Evolutionary conservation across 2,329 filamentous ascomycete species (phyloP).

Genomic region (Penicillium occitanis): DNA sequence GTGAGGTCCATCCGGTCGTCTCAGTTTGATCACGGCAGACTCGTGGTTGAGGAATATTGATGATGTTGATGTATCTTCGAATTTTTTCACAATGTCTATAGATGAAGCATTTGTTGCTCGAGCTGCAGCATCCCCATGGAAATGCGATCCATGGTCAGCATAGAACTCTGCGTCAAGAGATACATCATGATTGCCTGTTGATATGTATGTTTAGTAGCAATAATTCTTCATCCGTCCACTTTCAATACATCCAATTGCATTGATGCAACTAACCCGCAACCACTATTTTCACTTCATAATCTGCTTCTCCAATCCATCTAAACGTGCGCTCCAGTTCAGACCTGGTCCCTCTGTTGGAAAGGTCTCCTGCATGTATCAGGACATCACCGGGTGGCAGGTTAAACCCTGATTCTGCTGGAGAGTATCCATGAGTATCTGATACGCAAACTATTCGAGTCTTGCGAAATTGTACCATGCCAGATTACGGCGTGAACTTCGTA

Average conservation of each 20-base stretch:
- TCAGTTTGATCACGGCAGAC: slow-evolving; percentile 46
- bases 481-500: background rate
- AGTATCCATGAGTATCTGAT: slow-evolving; percentile 59
- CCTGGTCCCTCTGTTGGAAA: slow-evolving; percentile 57
- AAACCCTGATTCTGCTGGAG: slow-evolving; percentile 49
- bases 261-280: slow-evolving; percentile 48
- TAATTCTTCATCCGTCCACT: background rate
- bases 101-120: slow-evolving; percentile 38
- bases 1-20: slow-evolving; percentile 45
- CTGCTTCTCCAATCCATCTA: slow-evolving; percentile 54
- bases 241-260: background rate
- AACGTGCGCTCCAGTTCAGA: slow-evolving; percentile 53
- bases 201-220: background rate
- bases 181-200: slow-evolving; percentile 58
- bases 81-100: slow-evolving; percentile 41
- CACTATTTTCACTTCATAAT: slow-evolving; percentile 57
- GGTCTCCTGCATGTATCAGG: slow-evolving; percentile 59
- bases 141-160: slow-evolving; percentile 39
- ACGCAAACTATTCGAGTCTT: slow-evolving; percentile 58
- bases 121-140: slow-evolving; percentile 49
- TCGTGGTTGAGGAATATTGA: slow-evolving; percentile 54
- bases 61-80: slow-evolving; percentile 28
- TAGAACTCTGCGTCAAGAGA: slow-evolving; percentile 55
- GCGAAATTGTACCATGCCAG: slow-evolving; percentile 24
- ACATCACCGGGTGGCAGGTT: slow-evolving; percentile 58